Conservation (phyloP, 345 rosid genomes). For the Rhodamnia rubescens region DNA sequence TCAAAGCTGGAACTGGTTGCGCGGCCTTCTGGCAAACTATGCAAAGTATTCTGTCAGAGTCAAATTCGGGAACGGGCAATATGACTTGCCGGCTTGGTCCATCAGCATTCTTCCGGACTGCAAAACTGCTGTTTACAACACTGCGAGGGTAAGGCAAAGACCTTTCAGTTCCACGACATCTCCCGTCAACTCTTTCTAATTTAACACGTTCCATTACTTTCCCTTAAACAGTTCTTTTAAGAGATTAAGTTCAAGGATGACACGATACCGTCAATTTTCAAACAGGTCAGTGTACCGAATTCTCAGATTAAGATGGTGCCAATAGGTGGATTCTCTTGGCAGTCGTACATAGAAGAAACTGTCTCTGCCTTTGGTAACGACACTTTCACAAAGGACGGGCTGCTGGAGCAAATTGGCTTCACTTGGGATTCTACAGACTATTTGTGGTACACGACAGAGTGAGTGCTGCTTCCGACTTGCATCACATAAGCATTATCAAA, state of each 20-base stretch:
- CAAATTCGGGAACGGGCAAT: conserved; percentile 16
- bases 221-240: neutral
- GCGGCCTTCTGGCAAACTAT: conserved; percentile 38
- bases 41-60: conserved; percentile 20
- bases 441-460: conserved; percentile 40
- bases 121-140: conserved; percentile 27
- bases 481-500: neutral
- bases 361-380: conserved; percentile 11
- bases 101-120: conserved; percentile 38
- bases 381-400: conserved; percentile 16
- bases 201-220: neutral
- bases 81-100: conserved; percentile 41
- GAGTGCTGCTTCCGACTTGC: neutral
- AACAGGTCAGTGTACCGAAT: conserved; percentile 18
- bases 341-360: conserved; percentile 23
- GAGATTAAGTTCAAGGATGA: neutral
- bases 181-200: neutral
- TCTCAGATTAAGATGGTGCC: conserved; percentile 22
- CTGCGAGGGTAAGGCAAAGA: conserved; percentile 16
- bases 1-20: conserved; percentile 13
- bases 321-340: conserved; percentile 17
- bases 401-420: conserved; percentile 22
- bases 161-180: neutral
- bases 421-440: conserved; percentile 35
- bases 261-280: neutral